These are phyloP conservation scores for Fusarium zealandicum DNA, from an alignment of 2,329 filamentous ascomycete genomes.

Conservation along the genomic window DNA sequence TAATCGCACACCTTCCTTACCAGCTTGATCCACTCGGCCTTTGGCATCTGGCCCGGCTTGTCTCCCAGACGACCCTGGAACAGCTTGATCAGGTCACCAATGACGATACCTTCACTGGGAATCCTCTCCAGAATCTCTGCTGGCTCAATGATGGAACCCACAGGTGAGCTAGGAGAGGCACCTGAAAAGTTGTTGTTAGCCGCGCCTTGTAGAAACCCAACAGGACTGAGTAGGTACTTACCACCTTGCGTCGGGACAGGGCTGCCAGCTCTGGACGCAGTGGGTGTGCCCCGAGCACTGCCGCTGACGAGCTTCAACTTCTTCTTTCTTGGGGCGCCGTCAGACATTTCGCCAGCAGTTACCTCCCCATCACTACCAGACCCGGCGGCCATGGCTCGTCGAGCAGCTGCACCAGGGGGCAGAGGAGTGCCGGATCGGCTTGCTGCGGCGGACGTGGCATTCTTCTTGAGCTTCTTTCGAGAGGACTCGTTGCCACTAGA, in stretches of 20 bases:
- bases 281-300: slow-evolving; percentile 59
- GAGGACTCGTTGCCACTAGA: slow-evolving; percentile 90
- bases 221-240: slow-evolving; percentile 39
- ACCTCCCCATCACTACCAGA: slow-evolving; percentile 77
- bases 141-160: slow-evolving; percentile 51
- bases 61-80: slow-evolving; percentile 63
- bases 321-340: slow-evolving; percentile 62
- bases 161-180: slow-evolving; percentile 47
- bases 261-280: slow-evolving; percentile 68
- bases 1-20: slow-evolving; percentile 64
- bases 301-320: slow-evolving; percentile 61
- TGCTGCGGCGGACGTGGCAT: slow-evolving; percentile 55
- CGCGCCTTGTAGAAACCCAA: neutral
- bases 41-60: slow-evolving; percentile 58
- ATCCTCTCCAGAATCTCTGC: slow-evolving; percentile 63
- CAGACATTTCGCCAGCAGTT: slow-evolving; percentile 72
- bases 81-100: slow-evolving; percentile 60
- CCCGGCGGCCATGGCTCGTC: slow-evolving; percentile 56
- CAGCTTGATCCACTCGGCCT: slow-evolving; percentile 64
- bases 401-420: slow-evolving; percentile 50
- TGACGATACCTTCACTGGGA: slow-evolving; percentile 61
- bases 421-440: slow-evolving; percentile 65
- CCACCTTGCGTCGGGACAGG: slow-evolving; percentile 56
- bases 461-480: slow-evolving; percentile 78
- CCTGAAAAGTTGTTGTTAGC: slow-evolving; percentile 33